These are phyloP conservation scores for Lotus japonicus DNA, from an alignment of 306 rosid species.

Conservation along the genomic window DNA sequence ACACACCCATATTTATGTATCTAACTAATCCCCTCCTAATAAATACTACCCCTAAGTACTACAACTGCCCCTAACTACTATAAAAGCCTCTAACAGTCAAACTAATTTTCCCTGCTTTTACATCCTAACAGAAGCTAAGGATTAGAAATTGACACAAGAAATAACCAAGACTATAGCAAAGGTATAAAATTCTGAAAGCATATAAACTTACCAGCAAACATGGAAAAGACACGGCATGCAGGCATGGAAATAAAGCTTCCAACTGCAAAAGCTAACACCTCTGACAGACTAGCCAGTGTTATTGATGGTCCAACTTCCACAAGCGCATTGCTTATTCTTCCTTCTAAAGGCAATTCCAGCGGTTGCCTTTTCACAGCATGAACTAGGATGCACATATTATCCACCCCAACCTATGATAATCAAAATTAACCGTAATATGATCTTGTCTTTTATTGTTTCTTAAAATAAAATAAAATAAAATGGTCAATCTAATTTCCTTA, in stretches of 20 bases:
- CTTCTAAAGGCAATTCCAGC: slow-evolving; percentile 78
- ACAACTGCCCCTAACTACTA: too few species aligned
- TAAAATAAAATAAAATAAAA: not conserved
- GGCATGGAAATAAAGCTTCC: slow-evolving; percentile 99
- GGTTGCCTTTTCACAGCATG: slow-evolving; percentile 94
- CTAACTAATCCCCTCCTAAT: too few species aligned
- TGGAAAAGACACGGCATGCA: slow-evolving; percentile 97
- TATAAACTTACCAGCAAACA: slow-evolving; percentile 79
- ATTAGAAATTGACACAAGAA: slow-evolving; percentile 15
- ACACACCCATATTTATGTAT: too few species aligned
- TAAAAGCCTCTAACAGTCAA: too few species aligned
- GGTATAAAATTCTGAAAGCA: slow-evolving; percentile 10
- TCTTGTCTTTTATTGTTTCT: not conserved
- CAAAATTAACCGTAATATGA: too few species aligned
- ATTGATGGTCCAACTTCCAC: slow-evolving; percentile 99
- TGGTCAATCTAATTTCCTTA: not conserved
- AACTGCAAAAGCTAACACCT: slow-evolving; percentile 96
- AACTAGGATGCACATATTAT: slow-evolving; percentile 96
- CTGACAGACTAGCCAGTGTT: slow-evolving; percentile 90
- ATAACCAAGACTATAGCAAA: slow-evolving; percentile 10
- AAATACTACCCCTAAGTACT: too few species aligned
- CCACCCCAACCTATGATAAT: slow-evolving; percentile 79
- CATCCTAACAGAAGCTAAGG: not conserved
- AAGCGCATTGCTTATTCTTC: slow-evolving; percentile 87
- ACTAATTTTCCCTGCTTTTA: too few species aligned